A percentile compares a stretch with the other conserved stretches of the same genome.
Evolutionary conservation across 495 filamentous ascomycete species (phyloP).

Genomic region (Gamarada debralockiae): DNA sequence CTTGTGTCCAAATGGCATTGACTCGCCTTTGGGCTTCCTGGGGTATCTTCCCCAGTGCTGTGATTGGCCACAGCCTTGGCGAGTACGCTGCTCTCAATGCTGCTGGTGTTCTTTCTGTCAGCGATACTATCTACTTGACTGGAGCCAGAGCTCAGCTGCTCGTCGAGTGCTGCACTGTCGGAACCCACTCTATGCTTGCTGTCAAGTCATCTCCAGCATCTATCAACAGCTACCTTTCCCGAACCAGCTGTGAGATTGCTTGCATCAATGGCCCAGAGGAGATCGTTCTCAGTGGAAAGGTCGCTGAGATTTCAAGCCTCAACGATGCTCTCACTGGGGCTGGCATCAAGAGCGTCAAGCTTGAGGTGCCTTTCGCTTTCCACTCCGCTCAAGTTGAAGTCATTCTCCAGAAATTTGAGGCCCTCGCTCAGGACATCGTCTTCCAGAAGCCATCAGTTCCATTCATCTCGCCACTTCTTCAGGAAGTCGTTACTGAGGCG

Average conservation of each 20-base stretch:
- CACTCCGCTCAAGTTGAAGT: constrained; percentile 75
- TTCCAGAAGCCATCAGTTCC: constrained; percentile 61
- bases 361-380: constrained; percentile 77
- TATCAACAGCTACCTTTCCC: constrained; percentile 33
- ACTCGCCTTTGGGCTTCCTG: constrained; percentile 73
- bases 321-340: constrained; percentile 52
- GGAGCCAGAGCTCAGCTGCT: constrained; percentile 73
- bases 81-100: constrained; percentile 85
- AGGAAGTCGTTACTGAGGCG: constrained; percentile 50
- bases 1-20: constrained; percentile 79
- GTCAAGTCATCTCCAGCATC: constrained; percentile 40
- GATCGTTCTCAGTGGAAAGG: constrained; percentile 54
- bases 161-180: constrained; percentile 61
- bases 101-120: constrained; percentile 72
- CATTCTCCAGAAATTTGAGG: constrained; percentile 63
- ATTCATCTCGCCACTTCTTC: constrained; percentile 64
- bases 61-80: constrained; percentile 84
- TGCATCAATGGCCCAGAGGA: constrained; percentile 60
- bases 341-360: constrained; percentile 43
- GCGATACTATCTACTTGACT: constrained; percentile 76
- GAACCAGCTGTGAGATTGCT: constrained; percentile 38
- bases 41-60: constrained; percentile 68
- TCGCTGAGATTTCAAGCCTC: constrained; percentile 49
- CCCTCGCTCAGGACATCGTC: constrained; percentile 46
- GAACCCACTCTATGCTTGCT: constrained; percentile 69